Base-by-base conservation (phyloP, 2,329 filamentous ascomycete genomes). In the Phialophora verrucosa region DNA sequence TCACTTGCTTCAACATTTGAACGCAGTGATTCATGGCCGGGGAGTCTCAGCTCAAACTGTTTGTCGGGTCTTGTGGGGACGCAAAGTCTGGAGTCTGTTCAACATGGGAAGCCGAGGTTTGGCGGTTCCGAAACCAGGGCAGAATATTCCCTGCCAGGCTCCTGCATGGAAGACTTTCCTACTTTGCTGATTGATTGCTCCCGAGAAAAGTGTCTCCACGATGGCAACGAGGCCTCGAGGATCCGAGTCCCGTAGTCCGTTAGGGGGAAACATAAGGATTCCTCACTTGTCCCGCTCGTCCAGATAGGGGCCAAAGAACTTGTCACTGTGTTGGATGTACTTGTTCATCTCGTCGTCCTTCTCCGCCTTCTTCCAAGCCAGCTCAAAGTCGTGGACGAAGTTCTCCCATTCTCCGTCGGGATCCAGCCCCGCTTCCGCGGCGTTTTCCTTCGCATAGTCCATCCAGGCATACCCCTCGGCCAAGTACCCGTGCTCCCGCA, bases 401-500 rank as follows among this genome's bases (percentile, higher is more conserved):
- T 64, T 23, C 53, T 62, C 20, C 65, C 59, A 64, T 38, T 53
- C 59, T 20, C 38, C 27, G 7, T 53, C 50, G 7, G 62, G 51
- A 31, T 67, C 65, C 7, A 67, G 51, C 3, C 62, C 56, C 12
- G 62, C 51, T 25, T 68, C 62, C 8, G 35, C 29, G 14, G 62
- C 31, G 25, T 62, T 62, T 10, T 54, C 44, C 49, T 61, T 63
- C 1, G 66, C 66, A 62, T 25, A 38, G 12, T 55, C 25, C 29
- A 68, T 38, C 63, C 63, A 63, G 23, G 55, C 20, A 17, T 27
- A 31, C 2, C 63, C 66, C 25, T 63, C 63, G 14, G 65, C 58
- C 11, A 25, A 29, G 31, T 51, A 55, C 5, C 63, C 63, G 50
- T 62, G 64, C 38, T 68, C 66, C 11, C 56, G 60, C 27, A 68